A percentile compares a stretch with the other conserved stretches of the same genome.
Conservation (phyloP, 805 yeast species). For the Saccharomycopsis microspora region DNA sequence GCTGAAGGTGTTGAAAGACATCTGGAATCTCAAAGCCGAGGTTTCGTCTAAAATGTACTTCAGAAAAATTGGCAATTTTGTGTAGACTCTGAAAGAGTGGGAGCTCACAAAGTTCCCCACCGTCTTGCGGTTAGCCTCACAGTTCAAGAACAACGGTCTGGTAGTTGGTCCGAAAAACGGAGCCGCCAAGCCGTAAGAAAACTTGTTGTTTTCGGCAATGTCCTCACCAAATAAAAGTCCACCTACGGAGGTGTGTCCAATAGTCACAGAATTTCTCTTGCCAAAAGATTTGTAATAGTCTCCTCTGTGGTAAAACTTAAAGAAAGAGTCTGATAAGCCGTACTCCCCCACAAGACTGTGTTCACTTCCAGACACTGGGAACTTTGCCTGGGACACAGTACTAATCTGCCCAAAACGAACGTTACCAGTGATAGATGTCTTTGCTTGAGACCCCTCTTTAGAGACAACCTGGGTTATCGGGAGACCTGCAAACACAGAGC, state of each 20-base stretch:
- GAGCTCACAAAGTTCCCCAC: neutral
- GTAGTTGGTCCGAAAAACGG: neutral
- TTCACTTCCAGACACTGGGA: conserved; percentile 2
- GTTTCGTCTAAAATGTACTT: neutral
- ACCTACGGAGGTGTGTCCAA: neutral
- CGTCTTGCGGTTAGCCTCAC: neutral
- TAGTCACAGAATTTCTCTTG: conserved; percentile 1
- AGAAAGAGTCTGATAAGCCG: neutral
- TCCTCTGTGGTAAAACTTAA: conserved; percentile 1
- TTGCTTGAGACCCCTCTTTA: too few relatives aligned
- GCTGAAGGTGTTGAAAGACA: conserved; percentile 4
- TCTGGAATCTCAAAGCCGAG: conserved; percentile 7
- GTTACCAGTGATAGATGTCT: too few relatives aligned
- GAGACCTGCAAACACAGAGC: too few relatives aligned
- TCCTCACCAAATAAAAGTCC: conserved; percentile 1
- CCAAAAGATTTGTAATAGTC: conserved; percentile 6
- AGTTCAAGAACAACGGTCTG: neutral
- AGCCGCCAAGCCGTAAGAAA: neutral
- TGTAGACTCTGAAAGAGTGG: conserved; percentile 6
- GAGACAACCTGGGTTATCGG: too few relatives aligned
- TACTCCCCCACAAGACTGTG: neutral
- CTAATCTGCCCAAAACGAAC: too few relatives aligned
- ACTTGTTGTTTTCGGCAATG: neutral
- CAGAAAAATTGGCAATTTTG: conserved; percentile 11
- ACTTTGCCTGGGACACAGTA: too few relatives aligned